Conservation (phyloP, 768 basidiomycete genomes). For the Aureoboletus auriporus region DNA sequence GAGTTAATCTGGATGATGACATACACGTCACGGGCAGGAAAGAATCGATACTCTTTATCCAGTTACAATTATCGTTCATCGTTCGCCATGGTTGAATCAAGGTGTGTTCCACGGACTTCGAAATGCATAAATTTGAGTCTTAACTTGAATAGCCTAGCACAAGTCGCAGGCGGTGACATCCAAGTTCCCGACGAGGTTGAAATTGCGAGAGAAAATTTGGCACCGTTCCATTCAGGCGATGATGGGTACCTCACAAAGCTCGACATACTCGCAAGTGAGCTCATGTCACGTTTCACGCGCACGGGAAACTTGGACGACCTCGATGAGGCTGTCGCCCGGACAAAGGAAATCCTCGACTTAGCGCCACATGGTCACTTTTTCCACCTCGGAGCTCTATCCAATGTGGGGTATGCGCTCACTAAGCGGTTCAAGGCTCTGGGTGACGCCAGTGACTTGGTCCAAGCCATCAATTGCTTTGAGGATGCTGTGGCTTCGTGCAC, state of each 20-base stretch:
- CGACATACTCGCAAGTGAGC: conserved; percentile 4
- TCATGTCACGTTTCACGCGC: conserved; percentile 21
- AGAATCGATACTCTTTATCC: no score
- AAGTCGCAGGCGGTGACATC: not conserved
- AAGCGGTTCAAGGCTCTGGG: conserved; percentile 21
- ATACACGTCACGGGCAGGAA: no score
- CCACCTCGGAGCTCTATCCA: conserved; percentile 11
- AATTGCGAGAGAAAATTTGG: conserved; percentile 8
- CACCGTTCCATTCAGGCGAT: conserved; percentile 5
- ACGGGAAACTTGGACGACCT: conserved; percentile 22
- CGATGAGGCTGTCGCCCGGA: conserved; percentile 18
- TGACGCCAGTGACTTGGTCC: conserved; percentile 17
- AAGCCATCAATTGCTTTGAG: conserved; percentile 16
- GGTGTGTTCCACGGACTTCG: not conserved
- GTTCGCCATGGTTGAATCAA: conserved; percentile 2
- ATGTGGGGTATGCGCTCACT: conserved; percentile 15
- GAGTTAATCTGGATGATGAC: no score
- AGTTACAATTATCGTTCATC: no score
- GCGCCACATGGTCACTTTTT: conserved; percentile 18
- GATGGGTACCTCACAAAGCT: conserved; percentile 8
- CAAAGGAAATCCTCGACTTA: conserved; percentile 16
- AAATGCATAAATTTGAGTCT: no score
- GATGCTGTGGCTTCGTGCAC: conserved; percentile 9
- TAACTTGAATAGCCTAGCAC: not conserved
- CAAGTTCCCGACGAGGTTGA: conserved; percentile 10